Evolutionary conservation across 345 rosid genomes (phyloP), one percentile per base, ranked within the genome.

Genomic region (Eucalyptus cladocalyx): DNA sequence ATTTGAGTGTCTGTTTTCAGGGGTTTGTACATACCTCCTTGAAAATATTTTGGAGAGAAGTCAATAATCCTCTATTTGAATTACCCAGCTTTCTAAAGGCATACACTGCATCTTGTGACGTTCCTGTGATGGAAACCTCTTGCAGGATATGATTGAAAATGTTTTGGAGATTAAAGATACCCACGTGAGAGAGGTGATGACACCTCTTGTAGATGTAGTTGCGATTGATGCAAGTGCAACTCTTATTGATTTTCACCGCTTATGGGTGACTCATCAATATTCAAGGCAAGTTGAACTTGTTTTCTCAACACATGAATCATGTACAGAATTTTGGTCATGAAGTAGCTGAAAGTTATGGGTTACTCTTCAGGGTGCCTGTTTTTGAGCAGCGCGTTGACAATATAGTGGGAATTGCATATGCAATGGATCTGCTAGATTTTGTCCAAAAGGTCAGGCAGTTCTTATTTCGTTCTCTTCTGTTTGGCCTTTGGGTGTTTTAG

Each of bases 141-240:
- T 88, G 87, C 96, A 98, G 99, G 99, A 98, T 92, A 98, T 98
- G 99, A 98, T 98, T 91, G 99, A 98, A 93, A 98, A 98, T 94
- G 99, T 98, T 91, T 93, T 98, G 89, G 99, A 97, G 95, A 97
- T 98, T 37, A 98, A 98, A 90, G 99, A 98, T 92, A 98, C 99
- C 19, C 96, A 96, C 92, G 99, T 98, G 89, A 94, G 99, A 89
- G 99, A 97, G 95, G 99, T 98, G 91, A 98, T 98, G 99, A 96
- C 99, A 89, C 99, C 99, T 91, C 99, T 98, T 91, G 95, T 98
- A 88, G 99, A 98, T 93, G 99, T 98, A 88, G 97, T 98, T 92
- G 99, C 99, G 43, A 98, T 98, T 91, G 98, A 98, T 91, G 96
- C 94, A 51, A 93, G 99, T 89, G 94, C 96, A 88, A 94, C 93